Evolutionary conservation across 2,329 filamentous ascomycete species (phyloP), one percentile per base, ranked within the genome.

Genomic region (Talaromyces rugulosus): DNA sequence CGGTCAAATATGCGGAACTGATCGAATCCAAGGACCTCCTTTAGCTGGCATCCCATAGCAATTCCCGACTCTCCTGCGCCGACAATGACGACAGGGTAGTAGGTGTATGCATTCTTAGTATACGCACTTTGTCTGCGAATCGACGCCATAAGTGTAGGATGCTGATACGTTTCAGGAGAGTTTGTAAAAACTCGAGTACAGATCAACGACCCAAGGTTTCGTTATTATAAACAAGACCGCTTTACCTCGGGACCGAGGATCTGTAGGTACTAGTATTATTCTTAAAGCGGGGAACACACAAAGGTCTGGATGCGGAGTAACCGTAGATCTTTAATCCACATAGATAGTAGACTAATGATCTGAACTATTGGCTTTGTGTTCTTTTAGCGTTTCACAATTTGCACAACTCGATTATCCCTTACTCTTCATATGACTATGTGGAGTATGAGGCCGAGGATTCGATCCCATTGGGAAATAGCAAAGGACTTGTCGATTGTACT

Each of bases 11-110:
- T 80, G 31, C 78, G 77, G 66, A 89, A 81, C 63, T 87, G 84
- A 64, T 82, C 81, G 59, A 85, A 85, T 33, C 80, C 81, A 50
- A 88, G 80, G 71, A 81, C 81, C 18, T 83, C 75, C 66, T 85
- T 83, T 58, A 89, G 71, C 28, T 82, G 82, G 50, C 83, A 85
- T 7, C 82, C 86, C 68, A 87, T 81, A 2, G 83, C 84, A 60
- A 89, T 86, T 23, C 82, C 87, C 0, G 85, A 86, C 66, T 86
- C 83, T 12, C 87, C 87, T 1, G 83, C 82, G 31, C 87, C 87
- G 44, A 89, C 81, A 66, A 87, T 82, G 57, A 83, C 70, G 58
- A 86, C 77, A 1, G 82, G 82, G 55, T 77, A 78, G 66, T 79
- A 81, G 7, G 75, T 78, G 62, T 79, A 78, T 53, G 72, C 74